phyloP scores from a whole-genome alignment of 2,329 filamentous ascomycete genomes.

The Thielaviopsis ethacetica region DNA sequence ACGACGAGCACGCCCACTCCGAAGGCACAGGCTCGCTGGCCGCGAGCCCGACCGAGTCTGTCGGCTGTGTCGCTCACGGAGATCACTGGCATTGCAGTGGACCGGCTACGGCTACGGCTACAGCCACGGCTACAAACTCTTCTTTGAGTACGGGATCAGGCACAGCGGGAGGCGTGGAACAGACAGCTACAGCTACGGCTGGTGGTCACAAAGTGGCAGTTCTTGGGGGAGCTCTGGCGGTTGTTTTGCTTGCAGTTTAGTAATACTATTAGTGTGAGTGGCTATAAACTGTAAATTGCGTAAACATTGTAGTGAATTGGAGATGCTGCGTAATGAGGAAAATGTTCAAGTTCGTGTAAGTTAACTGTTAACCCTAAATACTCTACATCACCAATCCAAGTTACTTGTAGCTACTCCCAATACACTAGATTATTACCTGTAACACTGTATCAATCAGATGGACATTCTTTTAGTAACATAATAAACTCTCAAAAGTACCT shows the following conservation, averaged over 20 bases:
- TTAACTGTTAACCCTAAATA: no score
- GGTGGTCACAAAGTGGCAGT: neutral
- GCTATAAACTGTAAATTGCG: no score
- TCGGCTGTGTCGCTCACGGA: conserved; percentile 22
- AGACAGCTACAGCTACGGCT: neutral
- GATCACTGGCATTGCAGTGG: conserved; percentile 22
- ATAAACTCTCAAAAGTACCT: no score
- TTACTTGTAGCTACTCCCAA: no score
- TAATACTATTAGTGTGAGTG: neutral
- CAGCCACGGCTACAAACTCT: neutral
- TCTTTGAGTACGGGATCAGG: neutral
- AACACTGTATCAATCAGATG: no score
- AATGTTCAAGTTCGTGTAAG: no score
- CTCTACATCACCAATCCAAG: no score
- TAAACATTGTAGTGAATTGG: no score
- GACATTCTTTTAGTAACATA: no score
- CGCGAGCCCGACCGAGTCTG: conserved; percentile 21
- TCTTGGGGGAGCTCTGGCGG: neutral
- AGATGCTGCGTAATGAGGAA: no score
- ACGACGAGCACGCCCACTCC: neutral
- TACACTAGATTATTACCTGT: no score
- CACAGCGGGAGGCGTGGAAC: neutral
- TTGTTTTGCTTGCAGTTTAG: neutral
- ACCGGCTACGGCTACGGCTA: conserved; percentile 3
- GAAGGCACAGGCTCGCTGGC: conserved; percentile 15